Conservation (phyloP, 805 yeast species). For the Ogataea chonburiensis region DNA sequence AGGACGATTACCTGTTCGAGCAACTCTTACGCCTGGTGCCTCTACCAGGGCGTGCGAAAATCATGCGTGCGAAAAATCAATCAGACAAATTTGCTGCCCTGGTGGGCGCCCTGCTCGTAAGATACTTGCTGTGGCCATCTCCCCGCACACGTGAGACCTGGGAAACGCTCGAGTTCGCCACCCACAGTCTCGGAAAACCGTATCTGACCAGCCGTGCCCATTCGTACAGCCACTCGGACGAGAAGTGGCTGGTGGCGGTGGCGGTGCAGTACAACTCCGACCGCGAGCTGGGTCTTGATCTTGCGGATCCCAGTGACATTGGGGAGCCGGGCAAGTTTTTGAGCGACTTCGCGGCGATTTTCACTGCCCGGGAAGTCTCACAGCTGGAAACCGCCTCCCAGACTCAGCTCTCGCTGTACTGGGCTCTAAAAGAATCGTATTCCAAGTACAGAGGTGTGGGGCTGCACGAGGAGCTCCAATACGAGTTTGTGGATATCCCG, state of each 20-base stretch:
- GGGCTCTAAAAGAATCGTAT: constrained; percentile 82
- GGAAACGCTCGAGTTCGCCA: constrained; percentile 27
- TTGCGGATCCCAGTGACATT: constrained; percentile 40
- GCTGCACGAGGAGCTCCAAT: constrained; percentile 32
- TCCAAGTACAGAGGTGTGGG: constrained; percentile 69
- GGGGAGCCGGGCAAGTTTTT: constrained; percentile 29
- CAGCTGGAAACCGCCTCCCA: constrained; percentile 28
- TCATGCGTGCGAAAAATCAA: constrained; percentile 40
- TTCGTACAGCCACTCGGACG: constrained; percentile 60
- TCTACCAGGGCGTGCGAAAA: constrained; percentile 39
- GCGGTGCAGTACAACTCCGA: constrained; percentile 34
- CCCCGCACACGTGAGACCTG: constrained; percentile 15
- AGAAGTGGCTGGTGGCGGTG: constrained; percentile 48
- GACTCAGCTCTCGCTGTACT: constrained; percentile 50
- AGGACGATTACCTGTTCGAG: constrained; percentile 47
- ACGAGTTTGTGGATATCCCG: constrained; percentile 21
- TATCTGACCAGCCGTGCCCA: constrained; percentile 30
- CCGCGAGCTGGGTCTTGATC: constrained; percentile 45
- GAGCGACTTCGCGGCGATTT: constrained; percentile 31
- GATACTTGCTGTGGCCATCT: constrained; percentile 39
- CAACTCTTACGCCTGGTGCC: constrained; percentile 45
- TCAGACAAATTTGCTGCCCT: constrained; percentile 40
- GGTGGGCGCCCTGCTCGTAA: constrained; percentile 45
- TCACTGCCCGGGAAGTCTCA: constrained; percentile 26
- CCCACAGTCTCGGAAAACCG: constrained; percentile 60